Conservation (phyloP, 305 asterid species). For the Nicotiana rustica region DNA sequence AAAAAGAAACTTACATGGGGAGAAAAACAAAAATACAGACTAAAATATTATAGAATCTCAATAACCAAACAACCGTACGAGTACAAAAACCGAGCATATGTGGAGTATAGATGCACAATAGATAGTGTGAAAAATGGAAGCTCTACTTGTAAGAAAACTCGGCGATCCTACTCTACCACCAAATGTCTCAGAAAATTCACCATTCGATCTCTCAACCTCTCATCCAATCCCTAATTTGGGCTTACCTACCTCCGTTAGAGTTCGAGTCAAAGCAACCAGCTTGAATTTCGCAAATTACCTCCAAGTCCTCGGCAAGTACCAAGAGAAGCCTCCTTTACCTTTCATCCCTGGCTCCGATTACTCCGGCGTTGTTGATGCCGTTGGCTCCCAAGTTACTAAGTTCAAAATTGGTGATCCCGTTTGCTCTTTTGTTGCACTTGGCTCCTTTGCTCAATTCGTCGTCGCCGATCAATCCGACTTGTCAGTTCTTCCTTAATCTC, state of each 20-base stretch:
- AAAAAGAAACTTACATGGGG: too few species aligned
- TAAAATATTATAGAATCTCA: too few species aligned
- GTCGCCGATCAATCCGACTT: conserved; percentile 78
- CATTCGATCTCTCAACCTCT: conserved; percentile 54
- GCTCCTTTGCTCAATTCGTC: conserved; percentile 86
- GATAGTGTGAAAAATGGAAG: conserved; percentile 62
- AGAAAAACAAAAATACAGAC: too few species aligned
- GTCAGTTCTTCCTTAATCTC: conserved; percentile 47
- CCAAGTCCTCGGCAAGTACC: conserved; percentile 85
- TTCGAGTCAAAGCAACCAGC: conserved; percentile 81
- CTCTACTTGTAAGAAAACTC: conserved; percentile 69
- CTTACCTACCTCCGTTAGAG: conserved; percentile 68
- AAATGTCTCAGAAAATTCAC: conserved; percentile 51
- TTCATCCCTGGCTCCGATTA: conserved; percentile 96
- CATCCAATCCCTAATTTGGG: conserved; percentile 70
- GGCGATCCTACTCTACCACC: conserved; percentile 81
- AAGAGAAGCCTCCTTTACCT: conserved; percentile 81
- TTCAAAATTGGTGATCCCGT: conserved; percentile 81
- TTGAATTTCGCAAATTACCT: conserved; percentile 92
- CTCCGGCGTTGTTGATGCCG: conserved; percentile 82
- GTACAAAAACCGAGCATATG: not conserved
- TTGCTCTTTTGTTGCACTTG: conserved; percentile 78
- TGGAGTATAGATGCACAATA: not conserved
- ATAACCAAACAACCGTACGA: not conserved
- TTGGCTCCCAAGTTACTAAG: conserved; percentile 73